phyloP scores from a whole-genome alignment of 116 monocot species.

The Iris pallida region DNA sequence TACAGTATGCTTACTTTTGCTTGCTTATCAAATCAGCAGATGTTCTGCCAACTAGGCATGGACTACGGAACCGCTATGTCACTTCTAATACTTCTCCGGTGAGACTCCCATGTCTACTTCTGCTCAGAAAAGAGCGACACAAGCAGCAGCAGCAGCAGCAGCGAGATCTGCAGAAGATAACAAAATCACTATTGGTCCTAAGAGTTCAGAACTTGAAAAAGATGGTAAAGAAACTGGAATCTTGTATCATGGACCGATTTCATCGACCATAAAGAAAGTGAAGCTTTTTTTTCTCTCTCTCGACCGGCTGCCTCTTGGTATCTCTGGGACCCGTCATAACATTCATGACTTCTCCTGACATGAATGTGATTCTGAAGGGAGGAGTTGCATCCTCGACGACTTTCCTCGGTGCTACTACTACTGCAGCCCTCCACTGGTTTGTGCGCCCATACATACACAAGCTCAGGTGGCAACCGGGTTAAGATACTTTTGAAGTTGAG shows the following conservation, averaged over 20 bases:
- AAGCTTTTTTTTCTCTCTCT: slow-evolving; percentile 93
- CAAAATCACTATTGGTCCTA: slow-evolving; percentile 87
- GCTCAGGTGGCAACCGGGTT: slow-evolving; percentile 86
- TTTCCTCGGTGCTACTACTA: slow-evolving; percentile 84
- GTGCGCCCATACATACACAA: slow-evolving; percentile 96
- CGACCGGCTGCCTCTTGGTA: slow-evolving; percentile 93
- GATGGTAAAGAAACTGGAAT: slow-evolving; percentile 42
- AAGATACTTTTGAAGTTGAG: slow-evolving; percentile 71
- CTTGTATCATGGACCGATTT: slow-evolving; percentile 76
- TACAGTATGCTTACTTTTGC: background rate
- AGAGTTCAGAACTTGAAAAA: slow-evolving; percentile 18
- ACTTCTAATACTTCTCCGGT: slow-evolving; percentile 7
- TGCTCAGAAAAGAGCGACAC: slow-evolving; percentile 43
- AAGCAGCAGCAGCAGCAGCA: slow-evolving; percentile 16
- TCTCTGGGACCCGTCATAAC: slow-evolving; percentile 95
- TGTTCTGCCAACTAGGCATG: slow-evolving; percentile 18
- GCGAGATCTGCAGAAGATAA: slow-evolving; percentile 18
- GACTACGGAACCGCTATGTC: slow-evolving; percentile 21
- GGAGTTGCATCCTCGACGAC: slow-evolving; percentile 86
- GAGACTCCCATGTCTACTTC: slow-evolving; percentile 17
- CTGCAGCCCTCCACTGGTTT: slow-evolving; percentile 91
- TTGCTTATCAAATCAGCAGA: background rate
- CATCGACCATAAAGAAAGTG: slow-evolving; percentile 88
- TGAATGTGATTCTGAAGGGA: slow-evolving; percentile 93
- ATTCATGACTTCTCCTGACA: slow-evolving; percentile 93